Evolutionary conservation across 1,284 basidiomycete species (phyloP), one percentile per base, ranked within the genome.

Genomic region (Microbotryomycetes sp.): DNA sequence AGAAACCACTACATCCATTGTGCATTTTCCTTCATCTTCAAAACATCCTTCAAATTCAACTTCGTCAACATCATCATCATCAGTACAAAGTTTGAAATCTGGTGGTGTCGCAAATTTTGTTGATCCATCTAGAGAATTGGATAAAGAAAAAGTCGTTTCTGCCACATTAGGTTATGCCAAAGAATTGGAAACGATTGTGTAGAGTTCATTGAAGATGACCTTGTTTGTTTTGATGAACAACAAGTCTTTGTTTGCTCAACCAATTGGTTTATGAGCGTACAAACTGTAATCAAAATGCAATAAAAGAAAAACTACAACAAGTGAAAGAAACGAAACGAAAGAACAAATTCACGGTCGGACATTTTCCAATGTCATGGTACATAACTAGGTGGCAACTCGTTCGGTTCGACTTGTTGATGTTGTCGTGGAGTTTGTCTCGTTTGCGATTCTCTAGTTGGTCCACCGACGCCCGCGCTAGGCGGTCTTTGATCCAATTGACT

Each of bases 131-230:
- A 78, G 82, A 66, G 88, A 89, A 70, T 87, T 91, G 70, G 88
- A 88, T 32, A 89, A 87, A 73, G 80, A 88, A 77, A 86, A 84
- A 71, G 79, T 92, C 59, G 89, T 92, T 60, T 79, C 82, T 32
- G 83, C 86, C 31, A 86, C 86, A 57, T 76, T 92, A 59, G 79
- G 78, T 58, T 91, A 91, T 70, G 89, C 89, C 29, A 84, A 86
- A 59, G 89, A 92, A 76, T 78, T 92, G 58, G 89, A 92, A 78
- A 88, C 88, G 75, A 92, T 92, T 76, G 87, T 92, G 72, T 90
- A 86, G 79, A 69, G 36, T 9, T 42, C 36, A 42, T 42, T 42
- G 36, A 42, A 42, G 19, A 19, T 42, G 36, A 42, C 9, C 36
- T n/a, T n/a, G n/a, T n/a, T n/a, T n/a, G n/a, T n/a, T n/a, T n/a